These are phyloP conservation scores for Termitomyces sp. DNA, from an alignment of 768 basidiomycete species.

Conservation along the genomic window DNA sequence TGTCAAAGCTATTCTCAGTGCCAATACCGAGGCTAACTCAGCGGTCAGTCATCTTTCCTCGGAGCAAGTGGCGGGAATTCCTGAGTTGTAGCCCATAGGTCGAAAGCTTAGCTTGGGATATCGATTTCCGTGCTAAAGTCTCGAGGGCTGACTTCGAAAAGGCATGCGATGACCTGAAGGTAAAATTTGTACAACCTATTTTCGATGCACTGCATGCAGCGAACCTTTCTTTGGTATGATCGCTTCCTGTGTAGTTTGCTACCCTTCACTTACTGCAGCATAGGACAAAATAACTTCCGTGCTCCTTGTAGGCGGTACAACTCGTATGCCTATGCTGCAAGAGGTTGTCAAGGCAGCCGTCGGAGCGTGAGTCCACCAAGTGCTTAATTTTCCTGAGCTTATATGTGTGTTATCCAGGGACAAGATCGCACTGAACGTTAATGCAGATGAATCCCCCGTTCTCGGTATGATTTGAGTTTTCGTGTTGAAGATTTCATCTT, in stretches of 20 bases:
- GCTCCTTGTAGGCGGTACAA: slow-evolving; percentile 89
- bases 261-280: slow-evolving; percentile 2
- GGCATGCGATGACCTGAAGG: slow-evolving; percentile 62
- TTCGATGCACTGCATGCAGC: slow-evolving; percentile 66
- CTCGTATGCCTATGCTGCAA: slow-evolving; percentile 91
- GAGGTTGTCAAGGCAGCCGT: slow-evolving; percentile 72
- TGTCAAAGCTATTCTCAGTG: slow-evolving; percentile 90
- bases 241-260: background rate
- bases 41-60: slow-evolving; percentile 43
- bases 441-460: slow-evolving; percentile 95
- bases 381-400: background rate
- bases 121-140: slow-evolving; percentile 83
- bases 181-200: slow-evolving; percentile 67
- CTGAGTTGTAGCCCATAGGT: slow-evolving; percentile 42
- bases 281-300: slow-evolving; percentile 82
- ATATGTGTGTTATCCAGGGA: slow-evolving; percentile 35
- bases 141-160: slow-evolving; percentile 77
- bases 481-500: background rate
- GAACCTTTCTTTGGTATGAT: slow-evolving; percentile 60
- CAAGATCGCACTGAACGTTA: slow-evolving; percentile 91
- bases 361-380: slow-evolving; percentile 57
- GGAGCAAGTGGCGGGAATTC: background rate
- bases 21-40: slow-evolving; percentile 77
- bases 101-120: slow-evolving; percentile 86
- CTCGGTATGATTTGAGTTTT: slow-evolving; percentile 45